phyloP scores from a whole-genome alignment of 345 rosid species.

The Sapria himalayana region DNA sequence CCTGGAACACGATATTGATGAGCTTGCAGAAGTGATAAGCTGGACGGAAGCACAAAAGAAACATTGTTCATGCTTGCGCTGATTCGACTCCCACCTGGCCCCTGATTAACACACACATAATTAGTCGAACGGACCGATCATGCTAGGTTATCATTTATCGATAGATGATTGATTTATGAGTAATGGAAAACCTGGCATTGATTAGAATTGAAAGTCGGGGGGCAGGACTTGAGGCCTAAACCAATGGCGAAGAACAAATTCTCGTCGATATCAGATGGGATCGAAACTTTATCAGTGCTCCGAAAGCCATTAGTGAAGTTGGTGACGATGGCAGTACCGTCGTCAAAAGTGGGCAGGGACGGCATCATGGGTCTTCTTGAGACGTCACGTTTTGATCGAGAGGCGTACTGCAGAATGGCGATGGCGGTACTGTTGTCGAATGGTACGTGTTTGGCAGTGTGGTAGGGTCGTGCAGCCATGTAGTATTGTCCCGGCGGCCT shows the following conservation, averaged over 20 bases:
- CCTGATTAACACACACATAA: too few relatives aligned
- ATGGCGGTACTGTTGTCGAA: constrained; percentile 81
- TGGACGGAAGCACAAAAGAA: constrained; percentile 57
- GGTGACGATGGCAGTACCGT: constrained; percentile 53
- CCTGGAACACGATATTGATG: constrained; percentile 35
- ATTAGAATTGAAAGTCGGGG: constrained; percentile 17
- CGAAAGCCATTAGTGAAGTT: constrained; percentile 26
- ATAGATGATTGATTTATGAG: too few relatives aligned
- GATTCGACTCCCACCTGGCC: constrained; percentile 75
- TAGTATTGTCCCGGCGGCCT: constrained; percentile 52
- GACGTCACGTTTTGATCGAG: constrained; percentile 24
- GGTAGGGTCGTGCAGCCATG: constrained; percentile 63
- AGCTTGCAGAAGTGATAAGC: constrained; percentile 58
- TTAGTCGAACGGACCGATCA: too few relatives aligned
- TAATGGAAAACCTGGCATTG: too few relatives aligned
- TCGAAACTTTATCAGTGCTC: constrained; percentile 31
- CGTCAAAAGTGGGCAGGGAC: constrained; percentile 44
- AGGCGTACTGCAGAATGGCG: constrained; percentile 67
- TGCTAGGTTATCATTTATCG: too few relatives aligned
- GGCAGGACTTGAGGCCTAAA: constrained; percentile 57
- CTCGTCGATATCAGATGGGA: constrained; percentile 54
- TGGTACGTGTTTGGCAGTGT: constrained; percentile 50
- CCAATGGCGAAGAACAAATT: constrained; percentile 51
- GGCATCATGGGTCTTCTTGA: constrained; percentile 29
- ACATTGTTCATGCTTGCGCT: constrained; percentile 72